phyloP scores from a whole-genome alignment of 164 flowering plant genomes.

The Magnolia changhungtana region DNA sequence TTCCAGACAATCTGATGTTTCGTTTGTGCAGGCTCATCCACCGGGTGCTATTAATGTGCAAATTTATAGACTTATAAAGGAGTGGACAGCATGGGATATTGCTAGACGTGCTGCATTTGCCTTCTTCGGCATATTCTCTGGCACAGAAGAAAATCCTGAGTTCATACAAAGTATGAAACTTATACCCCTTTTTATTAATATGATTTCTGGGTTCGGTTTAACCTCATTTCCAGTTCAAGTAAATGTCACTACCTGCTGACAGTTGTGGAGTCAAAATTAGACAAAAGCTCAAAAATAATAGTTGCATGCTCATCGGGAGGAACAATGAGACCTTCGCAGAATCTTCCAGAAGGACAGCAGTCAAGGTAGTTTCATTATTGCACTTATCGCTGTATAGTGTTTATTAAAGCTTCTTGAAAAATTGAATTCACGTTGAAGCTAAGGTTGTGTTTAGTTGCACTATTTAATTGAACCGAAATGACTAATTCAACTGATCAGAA shows the following conservation, averaged over 20 bases:
- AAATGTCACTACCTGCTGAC: slow-evolving; percentile 11
- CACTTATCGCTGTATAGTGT: too few relatives aligned
- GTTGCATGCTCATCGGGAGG: slow-evolving; percentile 94
- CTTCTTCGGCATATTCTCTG: slow-evolving; percentile 92
- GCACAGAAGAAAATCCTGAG: slow-evolving; percentile 98
- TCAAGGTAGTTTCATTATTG: slow-evolving; percentile 52
- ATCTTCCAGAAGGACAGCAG: slow-evolving; percentile 96
- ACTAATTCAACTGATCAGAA: too few relatives aligned
- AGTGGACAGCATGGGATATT: slow-evolving; percentile 99
- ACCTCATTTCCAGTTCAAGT: neutral
- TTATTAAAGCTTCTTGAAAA: neutral
- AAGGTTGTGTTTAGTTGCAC: neutral
- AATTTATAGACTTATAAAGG: slow-evolving; percentile 91
- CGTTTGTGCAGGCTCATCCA: slow-evolving; percentile 63
- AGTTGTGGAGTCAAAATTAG: slow-evolving; percentile 78
- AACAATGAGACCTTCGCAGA: slow-evolving; percentile 86
- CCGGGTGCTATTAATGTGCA: slow-evolving; percentile 87
- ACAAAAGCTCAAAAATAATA: slow-evolving; percentile 79
- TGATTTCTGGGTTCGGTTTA: neutral
- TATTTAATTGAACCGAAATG: too few relatives aligned
- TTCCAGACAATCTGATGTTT: slow-evolving; percentile 1
- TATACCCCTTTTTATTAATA: neutral
- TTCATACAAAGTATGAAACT: slow-evolving; percentile 59
- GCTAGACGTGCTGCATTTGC: slow-evolving; percentile 97
- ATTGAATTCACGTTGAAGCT: neutral